Percentiles rank a stretch among this genome's conserved stretches.
These are phyloP conservation scores for Barnettozyma siamensis DNA, from an alignment of 805 yeast genomes.

Conservation along the genomic window DNA sequence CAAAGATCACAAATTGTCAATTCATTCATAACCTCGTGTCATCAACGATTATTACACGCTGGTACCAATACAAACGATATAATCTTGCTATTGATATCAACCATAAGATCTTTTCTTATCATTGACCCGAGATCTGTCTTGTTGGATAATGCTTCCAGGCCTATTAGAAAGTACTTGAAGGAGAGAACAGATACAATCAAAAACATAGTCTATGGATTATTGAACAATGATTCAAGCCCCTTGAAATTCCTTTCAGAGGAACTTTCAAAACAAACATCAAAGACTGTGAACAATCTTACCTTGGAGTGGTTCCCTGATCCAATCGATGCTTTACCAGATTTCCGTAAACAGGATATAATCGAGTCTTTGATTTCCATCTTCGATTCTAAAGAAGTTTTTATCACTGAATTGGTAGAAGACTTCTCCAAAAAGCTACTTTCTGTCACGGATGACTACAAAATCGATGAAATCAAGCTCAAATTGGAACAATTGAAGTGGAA, in stretches of 20 bases:
- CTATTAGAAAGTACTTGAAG: slow-evolving; percentile 65
- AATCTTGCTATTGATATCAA: slow-evolving; percentile 59
- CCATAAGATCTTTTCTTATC: slow-evolving; percentile 63
- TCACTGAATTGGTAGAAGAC: slow-evolving; percentile 55
- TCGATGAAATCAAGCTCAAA: slow-evolving; percentile 34
- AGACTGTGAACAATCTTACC: slow-evolving; percentile 15
- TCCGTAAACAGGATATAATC: slow-evolving; percentile 62
- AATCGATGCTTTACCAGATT: slow-evolving; percentile 84
- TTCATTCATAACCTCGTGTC: slow-evolving; percentile 41
- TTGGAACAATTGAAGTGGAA: slow-evolving; percentile 52
- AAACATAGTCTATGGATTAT: slow-evolving; percentile 64
- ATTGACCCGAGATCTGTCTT: slow-evolving; percentile 88
- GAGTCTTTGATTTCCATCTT: slow-evolving; percentile 67
- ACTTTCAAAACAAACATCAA: slow-evolving; percentile 28
- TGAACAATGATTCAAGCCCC: slow-evolving; percentile 33
- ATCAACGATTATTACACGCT: slow-evolving; percentile 56
- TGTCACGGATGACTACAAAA: slow-evolving; percentile 28
- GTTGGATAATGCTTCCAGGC: slow-evolving; percentile 70
- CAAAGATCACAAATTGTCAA: slow-evolving; percentile 50
- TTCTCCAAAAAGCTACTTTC: slow-evolving; percentile 52
- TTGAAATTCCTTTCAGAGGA: slow-evolving; percentile 52
- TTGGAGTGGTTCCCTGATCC: slow-evolving; percentile 81
- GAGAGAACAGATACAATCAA: slow-evolving; percentile 69
- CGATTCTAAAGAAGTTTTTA: slow-evolving; percentile 61
- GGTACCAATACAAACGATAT: slow-evolving; percentile 76